phyloP scores from a whole-genome alignment of 495 filamentous ascomycete species.

The Hypoxylon rickii region DNA sequence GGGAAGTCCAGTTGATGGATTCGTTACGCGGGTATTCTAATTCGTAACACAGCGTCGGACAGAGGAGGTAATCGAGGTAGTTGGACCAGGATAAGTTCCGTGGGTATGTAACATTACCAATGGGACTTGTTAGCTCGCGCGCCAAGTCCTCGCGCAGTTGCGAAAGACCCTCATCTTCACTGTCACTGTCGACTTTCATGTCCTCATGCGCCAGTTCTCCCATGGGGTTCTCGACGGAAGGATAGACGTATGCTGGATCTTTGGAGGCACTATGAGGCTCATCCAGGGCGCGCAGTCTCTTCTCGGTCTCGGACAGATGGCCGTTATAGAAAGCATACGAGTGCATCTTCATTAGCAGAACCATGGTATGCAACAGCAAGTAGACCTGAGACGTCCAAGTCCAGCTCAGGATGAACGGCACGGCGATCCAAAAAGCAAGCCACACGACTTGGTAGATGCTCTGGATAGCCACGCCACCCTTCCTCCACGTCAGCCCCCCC shows the following conservation, averaged over 20 bases:
- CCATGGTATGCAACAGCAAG: conserved; percentile 86
- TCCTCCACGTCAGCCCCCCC: conserved; percentile 70
- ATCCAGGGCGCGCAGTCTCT: conserved; percentile 78
- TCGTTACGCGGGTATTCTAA: conserved; percentile 88
- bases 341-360: conserved; percentile 97
- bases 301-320: conserved; percentile 85
- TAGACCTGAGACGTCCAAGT: conserved; percentile 94
- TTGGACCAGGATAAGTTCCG: conserved; percentile 81
- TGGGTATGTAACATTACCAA: conserved; percentile 89
- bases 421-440: conserved; percentile 83
- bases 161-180: conserved; percentile 56
- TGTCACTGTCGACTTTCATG: conserved; percentile 28
- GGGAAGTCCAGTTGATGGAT: conserved; percentile 75
- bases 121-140: conserved; percentile 83
- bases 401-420: conserved; percentile 89
- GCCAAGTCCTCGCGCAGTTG: conserved; percentile 85
- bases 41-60: conserved; percentile 96
- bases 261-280: conserved; percentile 70
- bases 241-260: conserved; percentile 75
- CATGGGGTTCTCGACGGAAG: conserved; percentile 62
- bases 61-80: conserved; percentile 85
- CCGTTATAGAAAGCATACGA: conserved; percentile 98
- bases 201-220: conserved; percentile 42
- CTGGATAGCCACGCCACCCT: conserved; percentile 77
- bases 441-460: conserved; percentile 79